These are phyloP conservation scores for Cladosporium sp. DNA, from an alignment of 2,329 filamentous ascomycete species.

Conservation along the genomic window DNA sequence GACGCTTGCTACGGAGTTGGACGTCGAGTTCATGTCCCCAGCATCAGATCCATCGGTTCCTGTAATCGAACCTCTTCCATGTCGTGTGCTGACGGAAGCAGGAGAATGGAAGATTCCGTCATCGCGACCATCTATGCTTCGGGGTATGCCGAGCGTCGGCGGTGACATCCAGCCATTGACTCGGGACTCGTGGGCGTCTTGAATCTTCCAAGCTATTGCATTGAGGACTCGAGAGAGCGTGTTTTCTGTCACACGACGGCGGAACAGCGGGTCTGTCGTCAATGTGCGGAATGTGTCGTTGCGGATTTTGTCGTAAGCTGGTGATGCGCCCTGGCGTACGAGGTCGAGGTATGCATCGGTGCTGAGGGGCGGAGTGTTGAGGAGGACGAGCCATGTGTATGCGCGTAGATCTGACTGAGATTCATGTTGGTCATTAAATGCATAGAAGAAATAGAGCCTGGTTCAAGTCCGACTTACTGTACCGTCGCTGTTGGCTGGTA, in stretches of 20 bases:
- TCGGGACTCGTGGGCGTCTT: conserved; percentile 69
- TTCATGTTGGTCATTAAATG: not conserved
- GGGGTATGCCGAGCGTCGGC: conserved; percentile 50
- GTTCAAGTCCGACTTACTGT: conserved; percentile 59
- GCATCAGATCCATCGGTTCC: conserved; percentile 66
- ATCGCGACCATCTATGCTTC: conserved; percentile 48
- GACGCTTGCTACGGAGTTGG: conserved; percentile 59
- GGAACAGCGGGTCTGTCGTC: conserved; percentile 95
- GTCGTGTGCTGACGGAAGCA: conserved; percentile 37
- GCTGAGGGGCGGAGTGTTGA: conserved; percentile 79
- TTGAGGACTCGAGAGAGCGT: conserved; percentile 92
- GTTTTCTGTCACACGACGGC: conserved; percentile 90
- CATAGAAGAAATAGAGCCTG: not conserved
- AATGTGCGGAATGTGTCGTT: conserved; percentile 98
- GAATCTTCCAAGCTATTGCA: conserved; percentile 88
- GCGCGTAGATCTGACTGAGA: conserved; percentile 83
- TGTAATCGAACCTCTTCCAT: conserved; percentile 40
- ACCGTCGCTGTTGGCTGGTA: conserved; percentile 76
- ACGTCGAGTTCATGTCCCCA: conserved; percentile 38
- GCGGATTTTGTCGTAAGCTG: conserved; percentile 94
- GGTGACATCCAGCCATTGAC: conserved; percentile 54
- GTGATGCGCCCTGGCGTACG: conserved; percentile 89
- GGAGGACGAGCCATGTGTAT: conserved; percentile 92
- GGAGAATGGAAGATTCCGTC: conserved; percentile 45
- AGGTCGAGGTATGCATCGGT: conserved; percentile 88